Percentiles rank a stretch among this genome's conserved stretches.
Conservation (phyloP, 1,284 basidiomycete species). For the Austropuccinia psidii region DNA sequence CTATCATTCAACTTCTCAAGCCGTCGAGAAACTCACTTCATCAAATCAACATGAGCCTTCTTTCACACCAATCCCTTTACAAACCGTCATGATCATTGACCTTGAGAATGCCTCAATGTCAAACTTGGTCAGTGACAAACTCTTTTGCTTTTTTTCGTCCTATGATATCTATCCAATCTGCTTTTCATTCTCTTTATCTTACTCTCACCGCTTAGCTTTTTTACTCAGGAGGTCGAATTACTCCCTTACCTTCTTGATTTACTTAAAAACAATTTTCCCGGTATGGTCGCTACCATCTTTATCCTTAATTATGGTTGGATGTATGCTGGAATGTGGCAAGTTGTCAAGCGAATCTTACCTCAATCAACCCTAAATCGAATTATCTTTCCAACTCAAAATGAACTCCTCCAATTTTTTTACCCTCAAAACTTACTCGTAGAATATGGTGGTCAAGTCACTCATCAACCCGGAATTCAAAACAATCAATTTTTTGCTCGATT, state of each 20-base stretch:
- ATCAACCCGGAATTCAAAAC: conserved; percentile 38
- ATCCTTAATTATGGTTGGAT: conserved; percentile 75
- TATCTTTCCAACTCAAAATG: conserved; percentile 60
- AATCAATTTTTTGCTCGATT: conserved; percentile 13
- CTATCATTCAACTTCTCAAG: conserved; percentile 17
- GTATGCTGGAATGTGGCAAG: conserved; percentile 66
- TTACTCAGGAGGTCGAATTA: conserved; percentile 47
- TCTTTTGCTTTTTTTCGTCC: background rate
- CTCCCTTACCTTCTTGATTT: conserved; percentile 47
- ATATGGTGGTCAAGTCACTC: conserved; percentile 43
- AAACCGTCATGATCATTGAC: conserved; percentile 32
- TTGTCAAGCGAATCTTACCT: conserved; percentile 67
- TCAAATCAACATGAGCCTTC: background rate
- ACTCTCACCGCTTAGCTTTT: background rate
- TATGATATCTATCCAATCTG: background rate
- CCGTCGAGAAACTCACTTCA: background rate
- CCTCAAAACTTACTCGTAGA: conserved; percentile 51
- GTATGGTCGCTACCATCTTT: conserved; percentile 69
- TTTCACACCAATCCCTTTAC: background rate
- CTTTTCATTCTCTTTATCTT: background rate
- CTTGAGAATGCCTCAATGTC: conserved; percentile 28
- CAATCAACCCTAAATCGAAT: conserved; percentile 61
- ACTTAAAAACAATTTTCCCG: conserved; percentile 61
- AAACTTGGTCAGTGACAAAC: conserved; percentile 25
- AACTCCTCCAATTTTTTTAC: conserved; percentile 59